These are phyloP conservation scores for Scheffersomyces amazonensis DNA, from an alignment of 805 yeast species.

Conservation along the genomic window DNA sequence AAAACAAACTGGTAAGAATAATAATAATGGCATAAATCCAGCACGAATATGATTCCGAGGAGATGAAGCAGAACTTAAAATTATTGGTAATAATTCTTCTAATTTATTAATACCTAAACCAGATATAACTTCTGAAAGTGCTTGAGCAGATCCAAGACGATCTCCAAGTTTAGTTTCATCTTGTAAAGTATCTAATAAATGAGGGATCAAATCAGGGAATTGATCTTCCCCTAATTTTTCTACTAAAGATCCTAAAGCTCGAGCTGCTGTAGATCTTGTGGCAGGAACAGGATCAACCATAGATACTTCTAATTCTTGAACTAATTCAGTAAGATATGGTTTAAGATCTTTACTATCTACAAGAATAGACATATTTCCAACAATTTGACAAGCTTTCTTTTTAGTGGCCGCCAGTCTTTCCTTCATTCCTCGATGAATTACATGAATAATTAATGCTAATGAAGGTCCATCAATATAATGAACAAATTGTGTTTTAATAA, in stretches of 20 bases:
- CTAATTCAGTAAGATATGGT: conserved; percentile 77
- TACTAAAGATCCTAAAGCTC: conserved; percentile 94
- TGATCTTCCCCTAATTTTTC: conserved; percentile 95
- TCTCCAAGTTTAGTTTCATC: conserved; percentile 85
- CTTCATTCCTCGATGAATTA: conserved; percentile 90
- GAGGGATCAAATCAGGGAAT: conserved; percentile 88
- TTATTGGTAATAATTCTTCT: conserved; percentile 83
- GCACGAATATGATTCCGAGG: conserved; percentile 75
- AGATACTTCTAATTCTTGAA: conserved; percentile 81
- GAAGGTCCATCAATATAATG: conserved; percentile 99
- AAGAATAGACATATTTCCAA: conserved; percentile 96
- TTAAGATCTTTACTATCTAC: conserved; percentile 83
- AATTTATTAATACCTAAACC: conserved; percentile 87
- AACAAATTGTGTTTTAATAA: conserved; percentile 88
- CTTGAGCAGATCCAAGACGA: conserved; percentile 96
- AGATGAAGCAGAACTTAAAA: conserved; percentile 67
- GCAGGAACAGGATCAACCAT: conserved; percentile 99
- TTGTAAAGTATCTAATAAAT: conserved; percentile 68
- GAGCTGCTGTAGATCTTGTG: conserved; percentile 95
- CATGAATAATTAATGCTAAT: conserved; percentile 89
- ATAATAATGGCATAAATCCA: conserved; percentile 85
- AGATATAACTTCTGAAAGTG: conserved; percentile 86
- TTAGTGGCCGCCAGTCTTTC: conserved; percentile 93
- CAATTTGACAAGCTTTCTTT: conserved; percentile 94
- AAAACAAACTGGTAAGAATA: conserved; percentile 91